Evolutionary conservation across 1,139 yeast species (phyloP), one percentile per base, ranked within the genome.

Genomic region (Candida sp.): DNA sequence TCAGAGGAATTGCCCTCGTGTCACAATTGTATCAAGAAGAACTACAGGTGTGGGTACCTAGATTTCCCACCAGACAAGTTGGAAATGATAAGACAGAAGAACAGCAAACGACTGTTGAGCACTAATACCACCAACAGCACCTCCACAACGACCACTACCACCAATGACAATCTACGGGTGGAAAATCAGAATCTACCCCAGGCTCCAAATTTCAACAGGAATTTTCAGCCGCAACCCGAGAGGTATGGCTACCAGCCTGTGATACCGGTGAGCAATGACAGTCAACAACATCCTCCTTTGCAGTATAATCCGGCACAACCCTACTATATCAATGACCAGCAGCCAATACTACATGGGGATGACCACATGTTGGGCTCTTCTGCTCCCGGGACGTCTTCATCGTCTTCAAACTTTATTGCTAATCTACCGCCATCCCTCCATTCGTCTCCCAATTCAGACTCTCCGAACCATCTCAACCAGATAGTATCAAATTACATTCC

Each of bases 1-100:
- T 59, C 74, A 1, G 81, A 77, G 54, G 80, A 76, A 51, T 63
- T 77, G 23, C 81, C 81, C 6, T 62, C 70, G 23, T 77, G 81
- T 52, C 62, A 56, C 17, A 76, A 76, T 54, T 76, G 81, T 58
- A 53, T 70, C 8, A 72, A 72, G 52, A 77, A 72, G 57, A 64
- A 69, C 35, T 65, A 65, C 51, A 64, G 76, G 8, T 77, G 81
- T 63, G 80, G 81, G 1, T 77, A 77, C 56, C 58, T 75, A 23
- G 81, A 76, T 54, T 76, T 74, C 53, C 72, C 79, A 0, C 55
- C 62, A 39, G 80, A 75, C 11, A 71, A 67, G 50, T 59, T 77
- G 44, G 73, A 71, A 3, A 62, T 61, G 31, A 64, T 77, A 17
- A 58, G 72, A 26, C 59, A 58, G 49, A 77, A 77, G 60, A 72